Evolutionary conservation across 345 rosid species (phyloP), one percentile per base, ranked within the genome.

Genomic region (Hibiscus syriacus): DNA sequence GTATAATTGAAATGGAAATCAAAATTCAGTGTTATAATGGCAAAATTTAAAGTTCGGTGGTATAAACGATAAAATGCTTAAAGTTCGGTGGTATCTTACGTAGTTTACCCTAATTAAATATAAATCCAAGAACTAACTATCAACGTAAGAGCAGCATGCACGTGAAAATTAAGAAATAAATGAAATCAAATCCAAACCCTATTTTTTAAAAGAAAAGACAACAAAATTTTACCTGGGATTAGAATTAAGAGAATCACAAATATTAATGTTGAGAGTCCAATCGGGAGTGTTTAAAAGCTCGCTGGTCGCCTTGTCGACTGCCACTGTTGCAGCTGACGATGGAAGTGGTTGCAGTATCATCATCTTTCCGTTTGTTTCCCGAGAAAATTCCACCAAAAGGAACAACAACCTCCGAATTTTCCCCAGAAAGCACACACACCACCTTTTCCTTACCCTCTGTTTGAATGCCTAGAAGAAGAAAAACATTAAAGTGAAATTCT

Each of bases 201-300:
- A 6, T 38, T 0, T 20, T 50, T 50, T 2, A 17, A 19, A n/a
- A n/a, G n/a, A 49, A 6, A 2, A 43, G 13, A n/a, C 8, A 11
- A 9, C 2, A n/a, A 48, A 65, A 2, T 20, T 36, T 34, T 83
- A 94, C 98, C 96, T 84, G 70, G 77, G 90, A 72, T 81, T 78
- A 7, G 95, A 82, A 81, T 94, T 94, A 56, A 88, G 75, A 26
- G 86, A 84, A 79, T 94, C 98, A 55, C 99, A 94, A 59, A 94
- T 94, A 82, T 89, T 89, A 73, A 94, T 91, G 78, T 94, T 91
- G 74, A 91, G 87, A 30, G 96, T 88, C 98, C 98, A 94, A 80
- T 94, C 98, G 61, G 98, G 98, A 74, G 79, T 83, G 38, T 81
- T 77, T 8, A 94, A 77, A 74, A 91, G 96, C 74, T 91, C 92